Percentiles rank a stretch among this genome's conserved stretches.
Conservation (phyloP, 768 basidiomycete species). For the Rhizopogon vesiculosus region DNA sequence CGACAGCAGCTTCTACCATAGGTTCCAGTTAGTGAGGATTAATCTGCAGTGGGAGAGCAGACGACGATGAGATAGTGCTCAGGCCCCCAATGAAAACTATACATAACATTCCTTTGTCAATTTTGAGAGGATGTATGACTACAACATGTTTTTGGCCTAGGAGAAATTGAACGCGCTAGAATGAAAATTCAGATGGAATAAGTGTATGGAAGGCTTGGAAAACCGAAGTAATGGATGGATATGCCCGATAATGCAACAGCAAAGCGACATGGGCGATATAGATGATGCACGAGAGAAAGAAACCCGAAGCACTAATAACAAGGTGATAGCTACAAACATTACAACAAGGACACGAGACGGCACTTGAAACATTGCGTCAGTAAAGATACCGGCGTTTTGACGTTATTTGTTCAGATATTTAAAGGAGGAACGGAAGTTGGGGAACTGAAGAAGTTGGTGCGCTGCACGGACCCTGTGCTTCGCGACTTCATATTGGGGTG, state of each 20-base stretch:
- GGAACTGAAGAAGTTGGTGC: conserved; percentile 34
- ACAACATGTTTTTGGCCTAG: too few species aligned
- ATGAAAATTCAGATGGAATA: too few species aligned
- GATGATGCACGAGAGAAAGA: not conserved
- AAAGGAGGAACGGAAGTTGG: conserved; percentile 23
- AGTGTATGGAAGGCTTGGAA: too few species aligned
- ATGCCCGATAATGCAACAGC: not conserved
- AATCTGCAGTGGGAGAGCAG: too few species aligned
- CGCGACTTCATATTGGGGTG: conserved; percentile 64
- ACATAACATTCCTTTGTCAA: too few species aligned
- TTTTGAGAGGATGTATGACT: too few species aligned
- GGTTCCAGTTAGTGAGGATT: too few species aligned
- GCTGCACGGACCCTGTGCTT: conserved; percentile 51
- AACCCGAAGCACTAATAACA: not conserved
- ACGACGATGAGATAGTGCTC: too few species aligned
- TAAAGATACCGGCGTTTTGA: not conserved
- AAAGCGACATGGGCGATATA: not conserved
- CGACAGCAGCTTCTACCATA: too few species aligned
- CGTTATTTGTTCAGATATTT: conserved; percentile 19
- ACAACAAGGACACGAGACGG: not conserved
- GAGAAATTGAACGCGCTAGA: too few species aligned
- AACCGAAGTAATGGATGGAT: not conserved
- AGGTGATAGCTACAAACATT: not conserved
- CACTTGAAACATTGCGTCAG: not conserved
- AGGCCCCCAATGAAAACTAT: too few species aligned